These are phyloP conservation scores for Amanita phalloides DNA, from an alignment of 768 basidiomycete species.

Conservation along the genomic window DNA sequence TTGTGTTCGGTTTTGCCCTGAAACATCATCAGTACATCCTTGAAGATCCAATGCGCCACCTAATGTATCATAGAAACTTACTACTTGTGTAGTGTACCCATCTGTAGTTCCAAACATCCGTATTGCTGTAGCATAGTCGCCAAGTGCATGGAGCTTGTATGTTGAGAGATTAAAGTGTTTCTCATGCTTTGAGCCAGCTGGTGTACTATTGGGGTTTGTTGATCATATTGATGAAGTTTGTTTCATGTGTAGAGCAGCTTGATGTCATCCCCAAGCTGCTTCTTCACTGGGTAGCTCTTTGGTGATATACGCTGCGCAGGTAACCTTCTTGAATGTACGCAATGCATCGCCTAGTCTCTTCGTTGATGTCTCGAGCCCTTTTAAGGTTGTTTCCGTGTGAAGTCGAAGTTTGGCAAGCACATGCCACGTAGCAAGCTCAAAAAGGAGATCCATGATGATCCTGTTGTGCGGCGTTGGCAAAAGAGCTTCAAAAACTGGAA, in stretches of 20 bases:
- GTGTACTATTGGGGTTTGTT: no score
- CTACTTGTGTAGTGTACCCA: slow-evolving; percentile 20
- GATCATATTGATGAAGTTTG: neutral
- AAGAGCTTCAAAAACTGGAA: slow-evolving; percentile 26
- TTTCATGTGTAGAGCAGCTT: neutral
- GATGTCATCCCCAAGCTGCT: slow-evolving; percentile 10
- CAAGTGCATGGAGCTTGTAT: no score
- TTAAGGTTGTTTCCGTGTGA: slow-evolving; percentile 12
- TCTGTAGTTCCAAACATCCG: slow-evolving; percentile 17
- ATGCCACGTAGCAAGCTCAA: slow-evolving; percentile 23
- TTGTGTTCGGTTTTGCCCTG: slow-evolving; percentile 29
- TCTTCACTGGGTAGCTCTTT: slow-evolving; percentile 16
- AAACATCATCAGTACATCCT: no score
- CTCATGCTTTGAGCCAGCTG: no score
- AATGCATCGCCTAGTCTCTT: slow-evolving; percentile 17
- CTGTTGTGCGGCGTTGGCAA: slow-evolving; percentile 18
- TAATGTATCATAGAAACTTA: slow-evolving; percentile 4
- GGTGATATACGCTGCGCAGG: slow-evolving; percentile 13
- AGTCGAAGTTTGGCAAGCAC: slow-evolving; percentile 21
- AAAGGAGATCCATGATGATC: slow-evolving; percentile 19
- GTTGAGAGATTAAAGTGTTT: no score
- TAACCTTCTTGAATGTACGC: slow-evolving; percentile 12
- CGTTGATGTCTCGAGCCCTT: slow-evolving; percentile 14
- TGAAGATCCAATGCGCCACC: no score
- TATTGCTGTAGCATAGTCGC: slow-evolving; percentile 16